Conservation (phyloP, 2,329 filamentous ascomycete species). For the Hymenoscyphus fraxineus region DNA sequence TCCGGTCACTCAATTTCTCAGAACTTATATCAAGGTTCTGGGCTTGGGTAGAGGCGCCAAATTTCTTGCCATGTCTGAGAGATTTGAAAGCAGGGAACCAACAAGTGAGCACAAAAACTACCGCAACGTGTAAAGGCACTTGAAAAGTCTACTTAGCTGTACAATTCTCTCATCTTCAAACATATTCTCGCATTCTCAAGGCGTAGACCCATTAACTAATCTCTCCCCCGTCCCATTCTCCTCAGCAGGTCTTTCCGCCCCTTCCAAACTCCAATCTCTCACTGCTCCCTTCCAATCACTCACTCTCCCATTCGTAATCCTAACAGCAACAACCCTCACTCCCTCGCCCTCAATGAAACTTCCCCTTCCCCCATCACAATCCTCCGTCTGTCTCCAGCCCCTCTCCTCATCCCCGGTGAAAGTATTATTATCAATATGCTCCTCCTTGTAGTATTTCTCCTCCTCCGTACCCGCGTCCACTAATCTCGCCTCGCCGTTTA, state of each 20-base stretch:
- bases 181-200: neutral
- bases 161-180: neutral
- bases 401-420: conserved; percentile 60
- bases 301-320: conserved; percentile 79
- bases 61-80: too few species aligned
- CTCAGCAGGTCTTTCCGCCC: neutral
- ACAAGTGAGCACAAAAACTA: too few species aligned
- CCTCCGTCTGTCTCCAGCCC: conserved; percentile 32
- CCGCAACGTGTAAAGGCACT: neutral
- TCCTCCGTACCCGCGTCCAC: conserved; percentile 71
- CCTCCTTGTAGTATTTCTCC: conserved; percentile 76
- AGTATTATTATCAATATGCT: conserved; percentile 89
- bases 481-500: conserved; percentile 80
- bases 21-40: too few species aligned
- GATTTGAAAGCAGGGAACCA: too few species aligned
- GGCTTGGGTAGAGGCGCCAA: too few species aligned
- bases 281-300: conserved; percentile 96
- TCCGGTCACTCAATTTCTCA: too few species aligned
- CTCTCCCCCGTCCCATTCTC: conserved; percentile 8
- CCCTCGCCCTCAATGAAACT: conserved; percentile 77
- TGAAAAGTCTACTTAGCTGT: neutral
- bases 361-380: conserved; percentile 50
- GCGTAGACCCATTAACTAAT: conserved; percentile 30
- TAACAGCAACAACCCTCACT: conserved; percentile 82
- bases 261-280: conserved; percentile 61